Percentiles rank a stretch among this genome's conserved stretches.
These are phyloP conservation scores for cucumber (Cucumis sativus) DNA, from an alignment of 306 rosid species.

Conservation along the genomic window Cucumber_9930_V3 NC_026658.2:21474001-21474500, in stretches of 20 bases:
- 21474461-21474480: slow-evolving; percentile 58
- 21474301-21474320: slow-evolving; percentile 49
- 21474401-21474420: slow-evolving; percentile 29
- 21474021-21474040: slow-evolving; percentile 52
- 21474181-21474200: slow-evolving; percentile 60
- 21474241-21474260: slow-evolving; percentile 71
- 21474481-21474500: slow-evolving; percentile 56
- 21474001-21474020: slow-evolving; percentile 44
- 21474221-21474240: slow-evolving; percentile 23
- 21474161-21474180: slow-evolving; percentile 50
- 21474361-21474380: slow-evolving; percentile 82
- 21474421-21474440: slow-evolving; percentile 72
- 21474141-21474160: slow-evolving; percentile 77
- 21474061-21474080: slow-evolving; percentile 95
- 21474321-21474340: slow-evolving; percentile 47
- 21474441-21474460: slow-evolving; percentile 77
- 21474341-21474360: slow-evolving; percentile 74
- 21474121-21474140: slow-evolving; percentile 65
- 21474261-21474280: slow-evolving; percentile 61
- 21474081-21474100: slow-evolving; percentile 39
- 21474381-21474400: slow-evolving; percentile 53
- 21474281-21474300: slow-evolving; percentile 58
- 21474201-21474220: slow-evolving; percentile 37
- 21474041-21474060: slow-evolving; percentile 72
- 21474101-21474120: slow-evolving; percentile 38